Percentiles rank a stretch among this genome's conserved stretches.
phyloP scores from a whole-genome alignment of 768 basidiomycete genomes.

The Porpolomopsis calyptriformis region DNA sequence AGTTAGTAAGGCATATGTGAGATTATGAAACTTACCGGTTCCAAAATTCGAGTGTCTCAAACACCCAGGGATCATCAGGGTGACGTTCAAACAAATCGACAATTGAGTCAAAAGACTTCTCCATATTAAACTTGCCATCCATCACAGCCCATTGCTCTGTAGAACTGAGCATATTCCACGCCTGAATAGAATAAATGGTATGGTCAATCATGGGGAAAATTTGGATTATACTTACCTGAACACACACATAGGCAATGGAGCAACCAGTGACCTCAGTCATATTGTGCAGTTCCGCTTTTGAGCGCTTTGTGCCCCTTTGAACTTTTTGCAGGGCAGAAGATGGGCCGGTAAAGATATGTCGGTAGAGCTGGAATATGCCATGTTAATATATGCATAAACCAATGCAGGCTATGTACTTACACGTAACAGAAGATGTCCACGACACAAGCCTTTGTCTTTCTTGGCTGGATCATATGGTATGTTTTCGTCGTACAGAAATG shows the following conservation, averaged over 20 bases:
- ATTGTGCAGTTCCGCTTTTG: not conserved
- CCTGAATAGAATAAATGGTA: not conserved
- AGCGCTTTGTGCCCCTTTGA: slow-evolving; percentile 1
- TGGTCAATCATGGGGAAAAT: not conserved
- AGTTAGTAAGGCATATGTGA: not conserved
- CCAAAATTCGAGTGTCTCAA: not conserved
- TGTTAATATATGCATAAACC: not conserved
- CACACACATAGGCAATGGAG: not conserved
- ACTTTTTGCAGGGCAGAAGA: not conserved
- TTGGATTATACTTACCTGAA: not conserved
- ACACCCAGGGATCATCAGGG: not conserved
- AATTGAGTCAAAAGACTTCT: not conserved
- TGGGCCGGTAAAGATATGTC: slow-evolving; percentile 7
- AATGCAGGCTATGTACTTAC: not conserved
- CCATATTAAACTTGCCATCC: slow-evolving; percentile 1
- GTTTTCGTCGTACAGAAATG: slow-evolving; percentile 8
- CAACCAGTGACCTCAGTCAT: not conserved
- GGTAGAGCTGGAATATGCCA: not conserved
- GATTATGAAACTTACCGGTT: not conserved
- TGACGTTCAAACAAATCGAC: not conserved
- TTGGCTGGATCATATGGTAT: slow-evolving; percentile 3
- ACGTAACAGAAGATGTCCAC: slow-evolving; percentile 5
- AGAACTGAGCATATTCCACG: not conserved
- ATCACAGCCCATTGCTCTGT: not conserved
- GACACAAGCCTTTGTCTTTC: slow-evolving; percentile 3